A percentile compares a stretch with the other conserved stretches of the same genome.
Conservation (phyloP, 345 rosid species). For the Microthlaspi erraticum region DNA sequence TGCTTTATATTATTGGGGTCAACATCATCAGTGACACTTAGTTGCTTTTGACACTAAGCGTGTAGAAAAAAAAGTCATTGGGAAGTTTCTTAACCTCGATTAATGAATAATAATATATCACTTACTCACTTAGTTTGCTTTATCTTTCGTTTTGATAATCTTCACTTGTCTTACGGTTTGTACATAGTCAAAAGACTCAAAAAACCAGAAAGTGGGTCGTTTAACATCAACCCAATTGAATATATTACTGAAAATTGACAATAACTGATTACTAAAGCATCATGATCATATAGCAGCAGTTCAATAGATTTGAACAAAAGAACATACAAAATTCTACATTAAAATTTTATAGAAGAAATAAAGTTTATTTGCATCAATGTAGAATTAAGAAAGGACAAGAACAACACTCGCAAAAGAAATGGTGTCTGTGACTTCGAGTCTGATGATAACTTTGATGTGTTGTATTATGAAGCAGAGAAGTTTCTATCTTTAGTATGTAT, state of each 20-base stretch:
- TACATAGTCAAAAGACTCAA: conserved; percentile 1
- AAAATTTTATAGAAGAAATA: neutral
- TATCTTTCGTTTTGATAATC: neutral
- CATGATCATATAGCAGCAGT: neutral
- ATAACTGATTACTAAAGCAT: conserved; percentile 4
- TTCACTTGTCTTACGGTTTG: neutral
- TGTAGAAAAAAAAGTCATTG: conserved; percentile 1
- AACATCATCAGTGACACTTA: neutral
- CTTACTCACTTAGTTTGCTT: neutral
- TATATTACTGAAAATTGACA: conserved; percentile 15
- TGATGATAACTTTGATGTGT: conserved; percentile 30
- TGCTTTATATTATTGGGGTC: neutral
- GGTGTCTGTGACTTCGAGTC: conserved; percentile 17
- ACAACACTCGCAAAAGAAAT: conserved; percentile 31
- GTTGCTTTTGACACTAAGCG: neutral
- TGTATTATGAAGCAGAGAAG: conserved; percentile 25
- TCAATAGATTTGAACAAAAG: neutral
- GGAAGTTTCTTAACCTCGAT: neutral
- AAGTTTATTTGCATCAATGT: neutral
- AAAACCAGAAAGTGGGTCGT: neutral
- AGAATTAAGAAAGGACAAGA: conserved; percentile 20
- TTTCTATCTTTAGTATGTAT: conserved; percentile 31
- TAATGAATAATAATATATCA: neutral
- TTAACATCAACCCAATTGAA: neutral
- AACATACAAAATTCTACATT: neutral